Evolutionary conservation across 345 rosid species (phyloP).

Genomic region (Gossypium mustelinum): DNA sequence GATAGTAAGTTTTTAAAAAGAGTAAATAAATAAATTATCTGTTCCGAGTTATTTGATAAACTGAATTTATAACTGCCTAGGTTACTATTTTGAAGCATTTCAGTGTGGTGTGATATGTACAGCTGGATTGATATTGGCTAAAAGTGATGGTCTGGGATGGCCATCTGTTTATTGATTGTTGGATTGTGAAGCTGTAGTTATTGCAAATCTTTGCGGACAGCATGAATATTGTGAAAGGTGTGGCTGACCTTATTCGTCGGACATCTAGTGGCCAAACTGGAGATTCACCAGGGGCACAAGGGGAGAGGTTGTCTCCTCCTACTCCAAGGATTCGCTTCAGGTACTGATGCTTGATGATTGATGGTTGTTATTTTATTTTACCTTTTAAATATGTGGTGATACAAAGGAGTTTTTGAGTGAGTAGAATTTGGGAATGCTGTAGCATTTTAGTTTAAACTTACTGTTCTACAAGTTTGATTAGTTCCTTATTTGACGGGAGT

Average conservation of each 20-base stretch:
- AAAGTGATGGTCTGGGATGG: conserved; percentile 25
- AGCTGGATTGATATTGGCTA: conserved; percentile 2
- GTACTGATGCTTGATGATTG: conserved; percentile 23
- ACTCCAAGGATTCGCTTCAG: conserved; percentile 49
- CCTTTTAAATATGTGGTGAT: background rate
- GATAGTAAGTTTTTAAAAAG: background rate
- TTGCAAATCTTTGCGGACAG: conserved; percentile 20
- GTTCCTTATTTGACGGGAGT: background rate
- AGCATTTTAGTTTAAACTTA: background rate
- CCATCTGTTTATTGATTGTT: conserved; percentile 5
- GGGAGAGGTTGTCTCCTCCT: conserved; percentile 52
- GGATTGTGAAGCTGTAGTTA: conserved; percentile 18
- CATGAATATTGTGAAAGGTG: conserved; percentile 78
- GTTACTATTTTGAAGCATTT: background rate
- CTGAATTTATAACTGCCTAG: background rate
- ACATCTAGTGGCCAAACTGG: conserved; percentile 42
- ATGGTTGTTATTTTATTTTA: background rate
- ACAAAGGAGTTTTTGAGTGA: background rate
- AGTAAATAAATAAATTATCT: background rate
- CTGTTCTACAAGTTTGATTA: background rate
- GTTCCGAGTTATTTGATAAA: conserved; percentile 4
- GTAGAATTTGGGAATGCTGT: background rate
- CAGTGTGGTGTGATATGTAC: background rate
- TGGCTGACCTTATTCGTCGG: conserved; percentile 72
- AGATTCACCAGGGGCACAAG: conserved; percentile 39